phyloP scores from a whole-genome alignment of 805 yeast genomes.

The Yamadazyma phyllophila region DNA sequence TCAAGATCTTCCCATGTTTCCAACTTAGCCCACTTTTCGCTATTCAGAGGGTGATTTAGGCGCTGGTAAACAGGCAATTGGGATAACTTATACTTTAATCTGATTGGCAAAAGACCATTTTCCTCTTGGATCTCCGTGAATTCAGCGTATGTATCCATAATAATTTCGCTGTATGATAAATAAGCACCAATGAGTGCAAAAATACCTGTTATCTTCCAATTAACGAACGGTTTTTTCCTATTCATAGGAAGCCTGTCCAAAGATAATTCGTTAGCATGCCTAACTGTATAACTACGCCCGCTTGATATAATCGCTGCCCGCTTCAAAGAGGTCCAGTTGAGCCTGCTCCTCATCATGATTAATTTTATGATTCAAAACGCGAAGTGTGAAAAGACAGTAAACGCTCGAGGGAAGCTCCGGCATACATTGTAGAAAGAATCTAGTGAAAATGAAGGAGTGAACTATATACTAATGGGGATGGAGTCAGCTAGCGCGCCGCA shows the following conservation, averaged over 20 bases:
- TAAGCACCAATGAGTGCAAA: constrained; percentile 23
- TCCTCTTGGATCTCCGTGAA: constrained; percentile 21
- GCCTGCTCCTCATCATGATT: too few relatives aligned
- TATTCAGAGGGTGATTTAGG: constrained; percentile 43
- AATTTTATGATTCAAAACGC: too few relatives aligned
- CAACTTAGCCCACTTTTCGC: constrained; percentile 45
- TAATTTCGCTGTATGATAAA: constrained; percentile 25
- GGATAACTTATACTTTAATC: constrained; percentile 48
- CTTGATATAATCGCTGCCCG: too few relatives aligned
- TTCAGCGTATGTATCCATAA: constrained; percentile 24
- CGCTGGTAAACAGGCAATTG: constrained; percentile 51
- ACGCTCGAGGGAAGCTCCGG: too few relatives aligned
- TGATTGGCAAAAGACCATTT: constrained; percentile 27
- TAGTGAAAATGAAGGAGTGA: too few relatives aligned
- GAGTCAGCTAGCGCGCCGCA: too few relatives aligned
- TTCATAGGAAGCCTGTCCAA: constrained; percentile 26
- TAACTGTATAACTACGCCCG: constrained; percentile 19
- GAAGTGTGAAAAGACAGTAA: too few relatives aligned
- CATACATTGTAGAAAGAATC: too few relatives aligned
- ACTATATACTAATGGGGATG: too few relatives aligned
- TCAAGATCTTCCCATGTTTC: constrained; percentile 45
- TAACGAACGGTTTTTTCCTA: constrained; percentile 22
- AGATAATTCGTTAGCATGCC: constrained; percentile 31
- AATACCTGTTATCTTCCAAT: constrained; percentile 26
- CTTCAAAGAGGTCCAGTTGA: too few relatives aligned